Base-by-base conservation (phyloP, 371 early-diverging fungal genomes). In the Mucor saturninus region DNA sequence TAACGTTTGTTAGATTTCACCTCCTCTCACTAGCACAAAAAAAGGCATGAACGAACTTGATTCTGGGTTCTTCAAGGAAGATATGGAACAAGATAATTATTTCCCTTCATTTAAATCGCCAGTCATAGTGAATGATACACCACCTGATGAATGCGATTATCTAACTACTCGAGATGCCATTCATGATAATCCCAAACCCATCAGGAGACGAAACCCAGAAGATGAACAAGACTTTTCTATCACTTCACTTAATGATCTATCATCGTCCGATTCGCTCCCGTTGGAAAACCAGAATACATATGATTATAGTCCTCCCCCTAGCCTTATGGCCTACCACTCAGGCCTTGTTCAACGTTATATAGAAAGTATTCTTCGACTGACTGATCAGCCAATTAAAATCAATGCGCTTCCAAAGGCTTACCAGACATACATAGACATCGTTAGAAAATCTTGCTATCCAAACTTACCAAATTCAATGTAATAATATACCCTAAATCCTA, bases 311-410 rank as follows among this genome's bases (percentile, higher is more conserved):
- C 15, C 28, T 29, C 55, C 55, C 10, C 14, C 26, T 7, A 56
- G 14, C 31, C 43, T 56, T 1, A 5, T 45, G 29, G 15, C 2
- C 2, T 56, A 56, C n/a, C 56, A 56, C 15, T 43, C 56, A n/a
- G 15, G 8, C 2, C 56, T 56, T 43, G 56, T 56, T 4, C 45
- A 56, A 31, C 45, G 45, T 14, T 56, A 56, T 31, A 42, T 29
- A 9, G 21, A 54, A 5, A 54, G 5, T 6, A 8, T 46, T 4
- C n/a, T 46, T 21, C 46, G 8, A 6, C 6, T 46, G 21, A 21
- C 21, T 46, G 21, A 21, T 21, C 5, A n/a, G 11, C 10, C 42
- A 8, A 5, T 21, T 5, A 21, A 21, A 46, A 21, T 46, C 3
- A 3, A 46, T 46, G 15, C 46, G 3, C 26, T 46, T 21, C 46